phyloP scores from a whole-genome alignment of 345 rosid genomes.

The Melaleuca quinquenervia region DNA sequence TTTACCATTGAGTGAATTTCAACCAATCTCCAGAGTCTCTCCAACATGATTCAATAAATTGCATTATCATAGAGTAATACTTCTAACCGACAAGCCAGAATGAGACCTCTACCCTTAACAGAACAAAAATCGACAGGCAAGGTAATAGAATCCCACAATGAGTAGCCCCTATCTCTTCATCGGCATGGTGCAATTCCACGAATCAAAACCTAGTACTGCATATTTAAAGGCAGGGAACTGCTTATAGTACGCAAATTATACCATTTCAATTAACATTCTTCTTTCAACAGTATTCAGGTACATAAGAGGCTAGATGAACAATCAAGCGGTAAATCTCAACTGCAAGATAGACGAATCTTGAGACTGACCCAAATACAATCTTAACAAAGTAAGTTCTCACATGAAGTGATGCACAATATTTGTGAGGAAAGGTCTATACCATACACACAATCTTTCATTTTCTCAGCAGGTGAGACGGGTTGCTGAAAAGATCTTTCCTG shows the following conservation, averaged over 20 bases:
- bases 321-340: background rate
- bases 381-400: background rate
- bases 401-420: background rate
- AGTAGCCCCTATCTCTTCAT: background rate
- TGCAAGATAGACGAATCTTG: background rate
- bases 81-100: background rate
- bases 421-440: background rate
- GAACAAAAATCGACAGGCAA: too few species aligned
- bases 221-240: background rate
- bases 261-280: background rate
- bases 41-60: constrained; percentile 12
- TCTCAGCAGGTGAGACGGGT: background rate
- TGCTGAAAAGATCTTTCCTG: background rate
- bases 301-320: background rate
- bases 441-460: background rate
- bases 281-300: background rate
- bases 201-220: background rate
- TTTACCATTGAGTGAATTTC: background rate
- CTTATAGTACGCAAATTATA: background rate
- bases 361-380: background rate
- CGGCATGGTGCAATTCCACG: background rate
- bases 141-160: too few species aligned
- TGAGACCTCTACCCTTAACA: too few species aligned
- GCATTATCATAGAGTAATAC: background rate
- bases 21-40: constrained; percentile 24